Percentiles rank a stretch among this genome's conserved stretches.
Conservation (phyloP, 1,284 basidiomycete genomes). For the Tilletia horrida region DNA sequence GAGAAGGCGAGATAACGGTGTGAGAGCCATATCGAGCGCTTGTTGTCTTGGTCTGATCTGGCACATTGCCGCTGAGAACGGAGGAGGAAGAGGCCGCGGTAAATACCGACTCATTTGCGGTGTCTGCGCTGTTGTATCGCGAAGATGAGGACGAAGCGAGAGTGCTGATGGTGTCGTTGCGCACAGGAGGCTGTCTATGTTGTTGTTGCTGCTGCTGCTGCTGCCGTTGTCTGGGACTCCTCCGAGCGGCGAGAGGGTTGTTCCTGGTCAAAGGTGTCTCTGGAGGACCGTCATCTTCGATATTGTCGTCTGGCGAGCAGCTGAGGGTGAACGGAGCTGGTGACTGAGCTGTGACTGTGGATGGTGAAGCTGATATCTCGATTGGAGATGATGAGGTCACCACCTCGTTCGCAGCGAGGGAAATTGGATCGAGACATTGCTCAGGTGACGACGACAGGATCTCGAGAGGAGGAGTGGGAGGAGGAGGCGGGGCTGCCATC, state of each 20-base stretch:
- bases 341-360: background rate
- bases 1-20: too few species aligned
- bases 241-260: background rate
- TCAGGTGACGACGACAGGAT: conserved; percentile 7
- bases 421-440: background rate
- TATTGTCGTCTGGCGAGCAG: conserved; percentile 1
- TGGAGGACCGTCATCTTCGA: background rate
- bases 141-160: background rate
- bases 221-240: background rate
- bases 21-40: too few species aligned
- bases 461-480: background rate
- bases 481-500: too few species aligned
- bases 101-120: background rate
- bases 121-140: background rate
- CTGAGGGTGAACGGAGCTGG: background rate
- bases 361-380: background rate
- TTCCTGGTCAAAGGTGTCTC: background rate
- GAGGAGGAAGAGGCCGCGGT: conserved; percentile 4
- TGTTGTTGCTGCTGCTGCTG: conserved; percentile 5
- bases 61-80: background rate
- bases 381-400: conserved; percentile 6
- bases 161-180: conserved; percentile 2
- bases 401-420: too few species aligned
- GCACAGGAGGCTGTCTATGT: background rate
- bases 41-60: too few species aligned